Base-by-base conservation (phyloP, 306 rosid genomes). In the Citrullus amarus region DNA sequence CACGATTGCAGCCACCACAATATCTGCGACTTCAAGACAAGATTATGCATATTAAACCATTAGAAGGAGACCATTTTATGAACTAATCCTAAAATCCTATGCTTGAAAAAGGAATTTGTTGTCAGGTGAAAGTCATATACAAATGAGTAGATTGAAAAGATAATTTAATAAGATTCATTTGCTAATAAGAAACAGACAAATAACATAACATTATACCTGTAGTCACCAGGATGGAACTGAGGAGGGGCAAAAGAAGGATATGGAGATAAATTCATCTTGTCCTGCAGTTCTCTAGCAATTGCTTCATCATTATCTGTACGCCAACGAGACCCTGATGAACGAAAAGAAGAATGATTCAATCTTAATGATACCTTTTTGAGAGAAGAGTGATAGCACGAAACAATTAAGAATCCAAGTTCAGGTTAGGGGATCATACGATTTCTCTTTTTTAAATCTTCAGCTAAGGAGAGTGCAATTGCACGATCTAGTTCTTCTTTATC, bases 401-500 rank as follows among this genome's bases (percentile, higher is more conserved):
- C 18, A 12, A 34, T 74, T 53, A 32, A 36, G 1, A 30, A 46
- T 46, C 76, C 59, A 51, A 72, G 60, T 17, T 32, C 48, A 74
- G 78, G 4, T 5, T 17, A 74, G 30, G 18, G 46, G 30, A 20
- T 8, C 78, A 34, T 74, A 74, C 97, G 88, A 17, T 85, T 86
- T 77, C 89, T 91, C 80, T 83, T 86, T 86, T 89, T 91, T 48
- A 74, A 80, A 90, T 91, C 97, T 75, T 92, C 98, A 22, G 84
- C 85, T 55, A 87, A 75, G 78, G 99, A 91, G 76, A 85, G 91
- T 34, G 91, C 84, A 81, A 87, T 86, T 39, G 93, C 93, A 83
- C 75, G 96, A 70, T 90, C 98, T 7, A 86, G 78, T 73, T 91
- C 97, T 30, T 90, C 93, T 80, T 87, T 91, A 77, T 91, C 99